A percentile compares a stretch with the other conserved stretches of the same genome.
Conservation (phyloP, 345 rosid species). For the Cardamine resedifolia region DNA sequence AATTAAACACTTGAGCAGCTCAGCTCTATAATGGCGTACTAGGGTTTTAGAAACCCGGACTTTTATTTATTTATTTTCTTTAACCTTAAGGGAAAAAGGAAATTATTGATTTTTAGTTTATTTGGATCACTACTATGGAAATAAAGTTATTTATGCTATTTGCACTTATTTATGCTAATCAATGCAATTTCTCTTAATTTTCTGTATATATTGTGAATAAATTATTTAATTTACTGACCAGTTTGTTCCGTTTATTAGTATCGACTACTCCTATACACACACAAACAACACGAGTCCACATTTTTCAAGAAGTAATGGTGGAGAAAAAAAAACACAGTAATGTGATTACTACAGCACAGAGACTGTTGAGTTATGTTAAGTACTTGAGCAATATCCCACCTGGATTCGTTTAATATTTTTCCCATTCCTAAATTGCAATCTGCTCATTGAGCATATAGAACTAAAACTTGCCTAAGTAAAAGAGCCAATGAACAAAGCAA, state of each 20-base stretch:
- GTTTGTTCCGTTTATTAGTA: not conserved
- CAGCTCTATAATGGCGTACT: constrained; percentile 24
- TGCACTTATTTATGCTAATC: not conserved
- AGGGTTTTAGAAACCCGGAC: constrained; percentile 27
- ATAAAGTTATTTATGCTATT: not conserved
- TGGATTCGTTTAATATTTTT: not conserved
- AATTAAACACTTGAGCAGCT: not conserved
- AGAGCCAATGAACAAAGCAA: constrained; percentile 1
- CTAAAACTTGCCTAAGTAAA: constrained; percentile 7
- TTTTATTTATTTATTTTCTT: not conserved
- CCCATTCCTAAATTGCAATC: not conserved
- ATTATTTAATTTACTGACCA: not conserved
- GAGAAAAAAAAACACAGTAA: not conserved
- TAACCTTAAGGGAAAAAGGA: not conserved
- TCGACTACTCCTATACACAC: not conserved
- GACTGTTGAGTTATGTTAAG: constrained; percentile 1
- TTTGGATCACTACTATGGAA: not conserved
- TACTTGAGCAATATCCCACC: not conserved
- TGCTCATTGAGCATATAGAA: not conserved
- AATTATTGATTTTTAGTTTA: not conserved
- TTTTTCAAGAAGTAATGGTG: not conserved
- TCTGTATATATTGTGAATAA: not conserved
- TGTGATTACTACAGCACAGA: not conserved
- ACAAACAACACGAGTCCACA: not conserved
- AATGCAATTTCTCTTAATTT: not conserved